These are phyloP conservation scores for Ambrosiella xylebori DNA, from an alignment of 2,329 filamentous ascomycete species.

Conservation along the genomic window DNA sequence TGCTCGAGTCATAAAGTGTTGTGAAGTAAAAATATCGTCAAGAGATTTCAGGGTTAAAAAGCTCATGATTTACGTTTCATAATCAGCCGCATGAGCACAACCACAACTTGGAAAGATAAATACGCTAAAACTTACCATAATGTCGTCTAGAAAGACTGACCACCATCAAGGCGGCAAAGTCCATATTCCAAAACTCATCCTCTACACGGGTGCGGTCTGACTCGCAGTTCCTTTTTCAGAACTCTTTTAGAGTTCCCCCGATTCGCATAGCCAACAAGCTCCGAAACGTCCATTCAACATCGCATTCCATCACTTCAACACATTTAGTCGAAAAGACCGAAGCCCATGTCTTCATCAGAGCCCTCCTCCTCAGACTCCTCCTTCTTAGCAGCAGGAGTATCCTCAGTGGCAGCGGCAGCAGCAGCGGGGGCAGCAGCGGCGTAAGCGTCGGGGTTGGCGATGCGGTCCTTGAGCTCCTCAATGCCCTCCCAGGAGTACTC, in stretches of 20 bases:
- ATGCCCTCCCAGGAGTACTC: slow-evolving; percentile 92
- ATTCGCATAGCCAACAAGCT: slow-evolving; percentile 17
- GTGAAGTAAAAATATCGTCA: slow-evolving; percentile 38
- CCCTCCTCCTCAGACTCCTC: slow-evolving; percentile 52
- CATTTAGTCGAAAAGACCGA: slow-evolving; percentile 56
- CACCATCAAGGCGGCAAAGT: slow-evolving; percentile 8
- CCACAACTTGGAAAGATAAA: slow-evolving; percentile 11
- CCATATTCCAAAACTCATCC: slow-evolving; percentile 4
- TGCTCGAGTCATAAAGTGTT: slow-evolving; percentile 37
- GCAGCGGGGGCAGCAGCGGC: slow-evolving; percentile 63
- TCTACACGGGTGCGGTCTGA: neutral
- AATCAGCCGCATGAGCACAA: slow-evolving; percentile 32
- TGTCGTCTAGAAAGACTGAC: slow-evolving; percentile 8
- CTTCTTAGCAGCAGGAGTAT: slow-evolving; percentile 44
- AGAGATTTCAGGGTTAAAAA: slow-evolving; percentile 50
- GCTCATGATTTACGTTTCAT: slow-evolving; percentile 38
- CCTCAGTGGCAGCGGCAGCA: slow-evolving; percentile 32
- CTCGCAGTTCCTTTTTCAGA: neutral
- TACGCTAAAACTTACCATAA: slow-evolving; percentile 26
- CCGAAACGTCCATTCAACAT: slow-evolving; percentile 69
- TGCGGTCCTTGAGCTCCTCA: slow-evolving; percentile 96
- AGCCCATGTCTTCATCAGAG: slow-evolving; percentile 22
- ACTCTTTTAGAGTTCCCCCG: slow-evolving; percentile 5
- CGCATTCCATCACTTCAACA: slow-evolving; percentile 25
- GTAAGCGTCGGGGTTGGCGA: slow-evolving; percentile 96